Base-by-base conservation (phyloP, 148 eudicot genomes). In the Selenicereus undatus region DNA sequence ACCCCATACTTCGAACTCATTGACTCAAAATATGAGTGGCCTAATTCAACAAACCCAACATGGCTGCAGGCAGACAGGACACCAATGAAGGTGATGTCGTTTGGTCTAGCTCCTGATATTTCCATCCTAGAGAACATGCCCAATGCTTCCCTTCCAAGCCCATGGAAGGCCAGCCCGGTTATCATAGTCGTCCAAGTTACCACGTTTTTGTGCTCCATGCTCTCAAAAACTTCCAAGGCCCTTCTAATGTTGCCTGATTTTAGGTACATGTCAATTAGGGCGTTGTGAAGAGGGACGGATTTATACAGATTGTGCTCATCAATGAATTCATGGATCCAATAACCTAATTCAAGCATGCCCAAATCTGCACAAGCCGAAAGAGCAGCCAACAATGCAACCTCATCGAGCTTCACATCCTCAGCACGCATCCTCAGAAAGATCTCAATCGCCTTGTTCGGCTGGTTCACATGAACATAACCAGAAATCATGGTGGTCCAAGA, bases 401-500 rank as follows among this genome's bases (percentile, higher is more conserved):
- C 89, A 77, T 91, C 94, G 11, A 87, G 86, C 79, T 85, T 80
- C 76, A 89, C 85, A 24, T 86, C 85, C 35, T 86, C 85, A 32
- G 73, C 69, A 76, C 76, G 86, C 92, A 91, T 88, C 75, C 82
- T 83, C 18, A 45, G 71, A 74, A 91, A 91, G 16, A 86, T 17
- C 45, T 42, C 54, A 66, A 91, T 77, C 11, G 94, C 94, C 21
- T 91, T 88, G 3, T 35, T 60, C 0, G 88, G 87, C 68, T 76
- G 81, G 36, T 75, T 83, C 43, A 71, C 80, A 26, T 85, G 91
- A 76, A 79, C 88, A 79, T 88, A 94, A 17, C 92, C 92, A 1
- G 91, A 81, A 77, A 94, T 89, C 76, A 92, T 50, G 60, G 90
- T 82, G 62, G 98, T 92, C 96, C 98, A 93, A 56, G 94, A 90